phyloP scores from a whole-genome alignment of 345 rosid species.

The Moringa oleifera region DNA sequence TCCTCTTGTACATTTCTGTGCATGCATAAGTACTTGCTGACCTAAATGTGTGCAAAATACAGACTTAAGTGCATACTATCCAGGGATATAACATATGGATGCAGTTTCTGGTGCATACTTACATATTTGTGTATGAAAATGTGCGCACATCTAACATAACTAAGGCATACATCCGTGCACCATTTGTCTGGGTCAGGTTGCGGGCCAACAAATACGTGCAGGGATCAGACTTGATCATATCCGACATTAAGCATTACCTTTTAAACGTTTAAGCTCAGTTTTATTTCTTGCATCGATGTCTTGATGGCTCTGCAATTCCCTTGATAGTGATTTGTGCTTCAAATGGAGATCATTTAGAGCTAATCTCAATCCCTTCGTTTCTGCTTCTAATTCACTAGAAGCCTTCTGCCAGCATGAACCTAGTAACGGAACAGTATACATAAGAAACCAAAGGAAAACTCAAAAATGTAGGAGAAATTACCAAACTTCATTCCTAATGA shows the following conservation, averaged over 20 bases:
- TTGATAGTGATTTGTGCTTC: conserved; percentile 57
- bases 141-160: background rate
- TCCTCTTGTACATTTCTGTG: no score
- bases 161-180: background rate
- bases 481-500: background rate
- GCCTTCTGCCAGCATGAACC: conserved; percentile 43
- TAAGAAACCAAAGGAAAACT: conserved; percentile 17
- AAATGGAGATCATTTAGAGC: conserved; percentile 58
- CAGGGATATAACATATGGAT: no score
- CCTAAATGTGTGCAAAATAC: no score
- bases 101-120: no score
- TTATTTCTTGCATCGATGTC: conserved; percentile 66
- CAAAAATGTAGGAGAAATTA: background rate
- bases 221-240: background rate
- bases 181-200: background rate
- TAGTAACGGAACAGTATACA: conserved; percentile 31
- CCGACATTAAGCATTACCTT: conserved; percentile 40
- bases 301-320: conserved; percentile 51
- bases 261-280: conserved; percentile 55
- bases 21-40: no score
- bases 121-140: no score
- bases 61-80: no score
- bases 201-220: background rate
- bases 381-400: conserved; percentile 41
- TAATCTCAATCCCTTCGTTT: conserved; percentile 60